Evolutionary conservation across 2,329 filamentous ascomycete genomes (phyloP), one percentile per base, ranked within the genome.

Genomic region (Ceratocystis ficicola): DNA sequence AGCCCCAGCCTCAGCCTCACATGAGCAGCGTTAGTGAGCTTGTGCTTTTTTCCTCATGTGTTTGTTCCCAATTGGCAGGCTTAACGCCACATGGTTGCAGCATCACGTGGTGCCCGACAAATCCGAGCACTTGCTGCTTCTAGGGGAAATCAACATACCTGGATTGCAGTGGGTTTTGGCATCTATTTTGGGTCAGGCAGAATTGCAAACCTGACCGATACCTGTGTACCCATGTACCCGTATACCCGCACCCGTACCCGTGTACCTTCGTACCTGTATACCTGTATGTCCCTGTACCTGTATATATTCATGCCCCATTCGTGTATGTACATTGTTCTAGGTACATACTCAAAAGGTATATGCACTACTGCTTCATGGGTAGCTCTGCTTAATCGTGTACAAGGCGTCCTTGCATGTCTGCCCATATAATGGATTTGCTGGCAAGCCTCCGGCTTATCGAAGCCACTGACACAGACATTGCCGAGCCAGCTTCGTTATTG

Each of bases 91-190:
- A 30, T 57, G 55, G 22, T 20, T n/a, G 36, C 55, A 30, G 30
- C 12, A 36, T 59, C 55, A 36, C 28, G 55, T 59, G 55, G 10
- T 52, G 48, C 48, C 48, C 48, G 22, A 52, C 48, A 52, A 52
- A 6, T 15, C 10, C 22, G 48, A 28, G 48, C 15, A 28, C 7
- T 15, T 28, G 22, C 20, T 52, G 48, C 12, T 52, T 52, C 36
- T 52, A 5, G 48, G 48, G 48, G 20, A 22, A 10, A 52, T 52
- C 48, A 52, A 52, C 17, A 52, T 25, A 22, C 17, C 8, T 36
- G 55, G 15, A 30, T 59, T n/a, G 15, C 7, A 59, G 30, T 32
- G 55, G 25, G 7, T 20, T 59, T 30, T 59, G 28, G 17, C 5
- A n/a, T 25, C 48, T 32, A n/a, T 22, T 8, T 8, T 36, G 55